Evolutionary conservation across 129 eudicot species (phyloP).

Genomic region (Cynara cardunculus): DNA sequence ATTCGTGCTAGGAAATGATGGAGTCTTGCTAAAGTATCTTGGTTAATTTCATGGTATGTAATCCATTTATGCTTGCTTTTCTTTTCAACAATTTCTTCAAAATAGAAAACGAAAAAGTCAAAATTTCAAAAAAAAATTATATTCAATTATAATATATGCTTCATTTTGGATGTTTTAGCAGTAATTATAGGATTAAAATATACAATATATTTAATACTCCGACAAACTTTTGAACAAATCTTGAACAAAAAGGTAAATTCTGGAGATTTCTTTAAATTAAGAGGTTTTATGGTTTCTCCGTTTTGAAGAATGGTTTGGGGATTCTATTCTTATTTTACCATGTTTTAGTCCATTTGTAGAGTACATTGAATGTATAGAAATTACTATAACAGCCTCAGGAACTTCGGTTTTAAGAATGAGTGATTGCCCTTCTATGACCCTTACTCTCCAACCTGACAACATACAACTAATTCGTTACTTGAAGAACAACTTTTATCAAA

Average conservation of each 20-base stretch:
- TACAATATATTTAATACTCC: background rate
- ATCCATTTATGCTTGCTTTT: background rate
- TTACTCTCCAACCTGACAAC: background rate
- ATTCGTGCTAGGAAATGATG: constrained; percentile 97
- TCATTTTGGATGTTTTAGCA: background rate
- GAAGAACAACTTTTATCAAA: background rate
- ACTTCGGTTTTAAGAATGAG: background rate
- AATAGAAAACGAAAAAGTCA: background rate
- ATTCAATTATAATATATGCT: background rate
- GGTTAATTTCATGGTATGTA: constrained; percentile 61
- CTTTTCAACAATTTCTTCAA: background rate
- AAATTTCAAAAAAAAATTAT: background rate
- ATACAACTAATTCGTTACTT: background rate
- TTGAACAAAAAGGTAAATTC: too few species aligned
- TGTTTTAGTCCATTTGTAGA: background rate
- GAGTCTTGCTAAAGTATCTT: constrained; percentile 89
- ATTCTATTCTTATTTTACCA: background rate
- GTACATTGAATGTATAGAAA: background rate
- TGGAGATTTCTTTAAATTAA: background rate
- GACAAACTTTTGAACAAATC: too few species aligned
- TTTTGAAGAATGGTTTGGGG: background rate
- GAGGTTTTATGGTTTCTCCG: background rate
- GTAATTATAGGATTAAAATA: too few species aligned
- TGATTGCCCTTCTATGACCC: too few species aligned
- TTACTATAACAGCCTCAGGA: background rate